Conservation (phyloP, 2,329 filamentous ascomycete species). For the Neurospora sp. region DNA sequence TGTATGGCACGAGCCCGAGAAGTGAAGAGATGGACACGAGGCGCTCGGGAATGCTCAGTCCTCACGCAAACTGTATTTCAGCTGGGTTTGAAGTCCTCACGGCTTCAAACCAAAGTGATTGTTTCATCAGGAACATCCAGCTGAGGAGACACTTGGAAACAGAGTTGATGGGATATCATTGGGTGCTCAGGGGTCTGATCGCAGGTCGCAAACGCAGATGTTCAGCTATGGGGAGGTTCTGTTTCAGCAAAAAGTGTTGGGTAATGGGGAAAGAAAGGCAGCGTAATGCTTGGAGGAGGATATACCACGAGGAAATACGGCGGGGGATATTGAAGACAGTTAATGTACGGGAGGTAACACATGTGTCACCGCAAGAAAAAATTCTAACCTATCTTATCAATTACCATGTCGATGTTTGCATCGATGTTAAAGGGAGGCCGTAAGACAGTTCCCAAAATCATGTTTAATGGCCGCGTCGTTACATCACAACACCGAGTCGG, state of each 20-base stretch:
- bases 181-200: neutral
- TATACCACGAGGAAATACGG: neutral
- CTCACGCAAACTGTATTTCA: neutral
- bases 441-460: neutral
- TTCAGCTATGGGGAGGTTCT: neutral
- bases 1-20: neutral
- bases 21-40: neutral
- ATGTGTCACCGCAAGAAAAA: neutral
- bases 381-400: neutral
- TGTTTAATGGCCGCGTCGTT: neutral
- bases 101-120: neutral
- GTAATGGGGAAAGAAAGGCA: no score
- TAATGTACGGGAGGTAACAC: neutral
- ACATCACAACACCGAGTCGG: neutral
- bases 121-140: neutral
- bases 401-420: neutral
- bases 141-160: neutral
- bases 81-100: neutral
- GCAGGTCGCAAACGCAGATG: neutral
- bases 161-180: neutral
- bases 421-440: neutral
- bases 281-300: neutral
- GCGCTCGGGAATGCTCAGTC: neutral
- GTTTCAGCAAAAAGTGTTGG: neutral
- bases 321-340: neutral